phyloP scores from a whole-genome alignment of 768 basidiomycete species.

The Mycena indigotica region DNA sequence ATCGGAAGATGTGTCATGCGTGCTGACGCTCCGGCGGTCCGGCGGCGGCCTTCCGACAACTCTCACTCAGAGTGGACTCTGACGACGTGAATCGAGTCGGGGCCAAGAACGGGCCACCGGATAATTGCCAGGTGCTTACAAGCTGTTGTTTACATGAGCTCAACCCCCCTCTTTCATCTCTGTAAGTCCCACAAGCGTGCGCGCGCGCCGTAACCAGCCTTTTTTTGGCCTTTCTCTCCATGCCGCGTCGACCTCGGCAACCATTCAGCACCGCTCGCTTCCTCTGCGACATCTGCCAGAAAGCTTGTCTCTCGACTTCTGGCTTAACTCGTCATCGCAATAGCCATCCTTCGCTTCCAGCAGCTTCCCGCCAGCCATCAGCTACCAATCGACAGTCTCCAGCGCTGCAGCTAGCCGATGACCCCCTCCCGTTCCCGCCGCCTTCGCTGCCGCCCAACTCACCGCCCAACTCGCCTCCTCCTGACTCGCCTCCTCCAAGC shows the following conservation, averaged over 20 bases:
- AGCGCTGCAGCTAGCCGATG: neutral
- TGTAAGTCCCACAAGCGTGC: too few species aligned
- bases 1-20: too few species aligned
- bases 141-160: too few species aligned
- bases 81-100: neutral
- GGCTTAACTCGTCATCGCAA: neutral
- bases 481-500: neutral
- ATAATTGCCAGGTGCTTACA: too few species aligned
- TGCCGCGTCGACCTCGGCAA: neutral
- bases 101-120: too few species aligned
- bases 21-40: neutral
- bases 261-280: neutral
- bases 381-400: neutral
- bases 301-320: neutral
- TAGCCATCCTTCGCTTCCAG: neutral
- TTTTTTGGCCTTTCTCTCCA: neutral
- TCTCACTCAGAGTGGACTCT: neutral
- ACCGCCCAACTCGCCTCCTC: neutral
- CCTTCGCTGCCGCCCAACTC: neutral
- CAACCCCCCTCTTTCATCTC: too few species aligned
- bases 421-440: neutral
- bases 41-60: neutral
- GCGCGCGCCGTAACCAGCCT: too few species aligned
- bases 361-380: too few species aligned
- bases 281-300: neutral